These are phyloP conservation scores for Sclerotinia borealis DNA, from an alignment of 2,329 filamentous ascomycete genomes.

Conservation along the genomic window DNA sequence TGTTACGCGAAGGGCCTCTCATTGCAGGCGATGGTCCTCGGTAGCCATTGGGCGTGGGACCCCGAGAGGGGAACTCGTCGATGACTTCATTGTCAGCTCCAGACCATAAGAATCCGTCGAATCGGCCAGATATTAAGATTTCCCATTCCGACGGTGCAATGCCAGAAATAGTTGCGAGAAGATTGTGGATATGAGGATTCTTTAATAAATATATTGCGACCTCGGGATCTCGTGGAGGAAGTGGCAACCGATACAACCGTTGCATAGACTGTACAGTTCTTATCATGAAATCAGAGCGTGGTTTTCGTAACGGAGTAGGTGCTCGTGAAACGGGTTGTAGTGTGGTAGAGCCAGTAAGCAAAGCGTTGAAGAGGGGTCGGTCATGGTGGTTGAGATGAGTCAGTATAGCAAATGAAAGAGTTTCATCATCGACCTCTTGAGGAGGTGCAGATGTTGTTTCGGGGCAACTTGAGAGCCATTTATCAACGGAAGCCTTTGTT, in stretches of 20 bases:
- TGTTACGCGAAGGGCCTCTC: constrained; percentile 26
- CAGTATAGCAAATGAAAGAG: constrained; percentile 84
- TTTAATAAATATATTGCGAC: constrained; percentile 79
- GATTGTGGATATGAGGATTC: constrained; percentile 74
- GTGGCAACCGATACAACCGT: constrained; percentile 70
- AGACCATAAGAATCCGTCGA: constrained; percentile 93
- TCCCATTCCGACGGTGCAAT: constrained; percentile 96
- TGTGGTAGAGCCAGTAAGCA: constrained; percentile 56
- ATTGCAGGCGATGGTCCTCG: constrained; percentile 28
- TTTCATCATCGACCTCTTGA: constrained; percentile 90
- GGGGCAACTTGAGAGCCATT: constrained; percentile 77
- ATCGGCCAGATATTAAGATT: constrained; percentile 85
- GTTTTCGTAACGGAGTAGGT: constrained; percentile 61
- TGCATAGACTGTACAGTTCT: constrained; percentile 75
- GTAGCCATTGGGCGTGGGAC: constrained; percentile 46
- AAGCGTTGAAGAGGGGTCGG: constrained; percentile 73
- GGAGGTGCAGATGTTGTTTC: constrained; percentile 66
- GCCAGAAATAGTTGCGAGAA: constrained; percentile 78
- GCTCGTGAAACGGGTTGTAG: constrained; percentile 53
- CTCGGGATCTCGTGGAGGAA: constrained; percentile 76
- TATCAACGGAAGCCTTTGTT: constrained; percentile 84
- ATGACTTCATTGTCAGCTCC: constrained; percentile 63
- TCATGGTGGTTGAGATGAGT: constrained; percentile 75
- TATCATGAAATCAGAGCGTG: constrained; percentile 66
- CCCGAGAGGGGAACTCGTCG: constrained; percentile 43